Evolutionary conservation across 2,329 filamentous ascomycete species (phyloP).

Genomic region (Oidium heveae): DNA sequence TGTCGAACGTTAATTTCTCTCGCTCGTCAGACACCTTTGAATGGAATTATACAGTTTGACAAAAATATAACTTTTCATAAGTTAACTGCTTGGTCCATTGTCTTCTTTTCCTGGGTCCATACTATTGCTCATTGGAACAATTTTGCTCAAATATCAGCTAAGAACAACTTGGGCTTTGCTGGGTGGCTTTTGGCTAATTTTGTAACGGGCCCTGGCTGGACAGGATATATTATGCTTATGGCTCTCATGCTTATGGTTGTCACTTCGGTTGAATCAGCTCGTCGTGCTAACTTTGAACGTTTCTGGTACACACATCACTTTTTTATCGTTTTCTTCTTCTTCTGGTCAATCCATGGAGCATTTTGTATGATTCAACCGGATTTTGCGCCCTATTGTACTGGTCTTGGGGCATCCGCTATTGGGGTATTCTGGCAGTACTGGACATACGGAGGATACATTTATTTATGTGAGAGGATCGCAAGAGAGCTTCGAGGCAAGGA

Average conservation of each 20-base stretch:
- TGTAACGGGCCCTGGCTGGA: slow-evolving; percentile 60
- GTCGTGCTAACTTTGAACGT: slow-evolving; percentile 61
- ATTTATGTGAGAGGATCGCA: slow-evolving; percentile 54
- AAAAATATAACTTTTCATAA: slow-evolving; percentile 83
- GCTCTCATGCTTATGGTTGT: slow-evolving; percentile 54
- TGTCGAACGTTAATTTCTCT: slow-evolving; percentile 68
- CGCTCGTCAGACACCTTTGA: slow-evolving; percentile 53
- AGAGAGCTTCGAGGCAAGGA: slow-evolving; percentile 58
- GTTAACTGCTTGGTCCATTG: slow-evolving; percentile 62
- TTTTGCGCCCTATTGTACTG: slow-evolving; percentile 51
- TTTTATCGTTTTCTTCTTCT: slow-evolving; percentile 70
- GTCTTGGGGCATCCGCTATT: slow-evolving; percentile 35
- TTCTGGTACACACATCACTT: slow-evolving; percentile 85
- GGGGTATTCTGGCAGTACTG: slow-evolving; percentile 81
- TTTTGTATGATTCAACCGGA: slow-evolving; percentile 84
- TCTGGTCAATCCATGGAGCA: slow-evolving; percentile 73
- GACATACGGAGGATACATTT: slow-evolving; percentile 62
- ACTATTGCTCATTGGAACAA: slow-evolving; percentile 76
- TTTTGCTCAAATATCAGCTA: slow-evolving; percentile 48
- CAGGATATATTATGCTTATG: slow-evolving; percentile 62
- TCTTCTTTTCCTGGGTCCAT: slow-evolving; percentile 72
- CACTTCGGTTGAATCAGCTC: slow-evolving; percentile 53
- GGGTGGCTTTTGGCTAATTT: slow-evolving; percentile 59
- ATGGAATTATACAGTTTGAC: slow-evolving; percentile 70
- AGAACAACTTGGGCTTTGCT: slow-evolving; percentile 52